Base-by-base conservation (phyloP, 75 land plant species). In the Sequoiadendron giganteum region DNA sequence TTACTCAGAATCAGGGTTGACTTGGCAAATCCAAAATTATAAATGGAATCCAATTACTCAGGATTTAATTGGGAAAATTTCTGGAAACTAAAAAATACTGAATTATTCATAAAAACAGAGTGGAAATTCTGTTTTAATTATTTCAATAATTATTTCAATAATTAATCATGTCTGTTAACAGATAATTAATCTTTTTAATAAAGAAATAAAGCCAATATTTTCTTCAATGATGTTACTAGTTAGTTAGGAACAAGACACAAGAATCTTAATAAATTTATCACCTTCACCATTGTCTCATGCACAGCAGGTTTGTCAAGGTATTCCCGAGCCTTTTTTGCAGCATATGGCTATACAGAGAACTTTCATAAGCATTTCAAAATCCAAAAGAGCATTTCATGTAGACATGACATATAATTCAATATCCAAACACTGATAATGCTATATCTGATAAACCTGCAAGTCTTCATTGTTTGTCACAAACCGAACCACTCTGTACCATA, bases 241-340 rank as follows among this genome's bases (percentile, higher is more conserved):
- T 2, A 21, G 3, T 42, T 79, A 40, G 1, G 30, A 32, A 84
- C 38, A 84, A 49, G 48, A 84, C 38, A 3, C 0, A 18, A 58
- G 65, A 48, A 28, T 47, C 16, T 52, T 34, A 16, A 19, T 18
- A 48, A 28, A 54, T 52, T 15, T 2, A 90, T 85, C 76, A 98
- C 99, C 96, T 98, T 98, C 80, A 98, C 97, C 99, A 98, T 98
- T 83, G 99, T 98, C 93, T 98, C 99, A 91, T 98, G 99, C 75
- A 97, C 90, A 85, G 97, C 99, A 84, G 99, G 94, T 84, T 98
- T 98, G 85, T 97, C 96, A 83, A 98, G 93, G 88, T 96, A 98
- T 52, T 96, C 99, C 81, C 95, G 93, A 21, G 96, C 99, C 88
- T 98, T 98, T 86, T 91, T 91, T 80, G 99, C 99, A 89, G 99